Evolutionary conservation across 148 eudicot species (phyloP).

Genomic region (Rhododendron henanense): DNA sequence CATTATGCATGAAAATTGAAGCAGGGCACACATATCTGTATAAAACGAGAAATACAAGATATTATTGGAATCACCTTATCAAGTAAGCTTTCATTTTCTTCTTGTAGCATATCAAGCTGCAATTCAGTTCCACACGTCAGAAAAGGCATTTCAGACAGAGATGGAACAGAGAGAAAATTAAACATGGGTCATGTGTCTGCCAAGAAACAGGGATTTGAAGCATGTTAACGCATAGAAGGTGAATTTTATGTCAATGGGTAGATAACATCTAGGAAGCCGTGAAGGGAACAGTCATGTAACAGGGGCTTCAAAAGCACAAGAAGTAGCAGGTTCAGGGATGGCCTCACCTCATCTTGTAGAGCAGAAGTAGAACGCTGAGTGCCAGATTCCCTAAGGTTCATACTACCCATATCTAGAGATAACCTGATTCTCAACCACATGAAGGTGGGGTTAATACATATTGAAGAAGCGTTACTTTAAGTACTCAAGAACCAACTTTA

Average conservation of each 20-base stretch:
- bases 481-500: not conserved
- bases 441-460: not conserved
- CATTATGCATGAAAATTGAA: not conserved
- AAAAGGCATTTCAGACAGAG: not conserved
- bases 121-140: constrained; percentile 15
- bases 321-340: not conserved
- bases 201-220: not conserved
- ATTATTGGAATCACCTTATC: constrained; percentile 61
- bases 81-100: constrained; percentile 78
- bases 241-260: not conserved
- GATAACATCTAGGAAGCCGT: not conserved
- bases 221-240: not conserved
- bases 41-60: not conserved
- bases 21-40: not conserved
- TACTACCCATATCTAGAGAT: constrained; percentile 75
- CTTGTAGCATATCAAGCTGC: constrained; percentile 98
- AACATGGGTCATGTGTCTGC: not conserved
- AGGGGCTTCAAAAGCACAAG: constrained; percentile 2
- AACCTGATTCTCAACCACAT: constrained; percentile 41
- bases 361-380: constrained; percentile 60
- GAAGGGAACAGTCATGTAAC: not conserved
- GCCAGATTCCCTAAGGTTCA: constrained; percentile 57
- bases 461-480: not conserved
- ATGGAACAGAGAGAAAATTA: not conserved
- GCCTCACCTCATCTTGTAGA: constrained; percentile 82